Evolutionary conservation across 768 basidiomycete genomes (phyloP).

Genomic region (Russula dissimulans): DNA sequence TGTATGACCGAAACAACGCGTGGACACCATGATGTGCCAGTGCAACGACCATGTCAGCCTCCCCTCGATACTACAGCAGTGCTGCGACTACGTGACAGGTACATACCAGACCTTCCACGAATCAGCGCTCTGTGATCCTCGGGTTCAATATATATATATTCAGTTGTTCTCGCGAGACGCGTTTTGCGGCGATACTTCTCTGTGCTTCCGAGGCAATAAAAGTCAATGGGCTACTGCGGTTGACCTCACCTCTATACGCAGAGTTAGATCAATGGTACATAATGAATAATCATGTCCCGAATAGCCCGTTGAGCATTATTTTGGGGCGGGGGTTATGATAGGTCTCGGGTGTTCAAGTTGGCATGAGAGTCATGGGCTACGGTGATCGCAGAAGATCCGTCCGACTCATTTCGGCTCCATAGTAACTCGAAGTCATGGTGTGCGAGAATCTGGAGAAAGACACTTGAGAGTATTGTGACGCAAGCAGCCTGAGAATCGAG

Average conservation of each 20-base stretch:
- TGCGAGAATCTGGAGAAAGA: too few species aligned
- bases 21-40: not conserved
- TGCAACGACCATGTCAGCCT: too few species aligned
- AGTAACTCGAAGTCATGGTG: too few species aligned
- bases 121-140: not conserved
- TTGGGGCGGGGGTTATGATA: too few species aligned
- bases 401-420: too few species aligned
- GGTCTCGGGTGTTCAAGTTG: too few species aligned
- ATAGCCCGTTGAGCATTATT: not conserved
- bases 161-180: not conserved
- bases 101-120: not conserved
- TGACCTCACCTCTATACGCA: not conserved
- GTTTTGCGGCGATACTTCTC: not conserved
- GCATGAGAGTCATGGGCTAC: too few species aligned
- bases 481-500: too few species aligned
- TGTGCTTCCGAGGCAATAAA: too few species aligned
- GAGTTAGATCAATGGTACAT: not conserved
- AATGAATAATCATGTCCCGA: not conserved
- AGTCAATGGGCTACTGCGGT: not conserved
- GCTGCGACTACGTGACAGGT: not conserved
- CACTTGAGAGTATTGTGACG: too few species aligned
- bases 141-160: not conserved
- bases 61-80: too few species aligned
- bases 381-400: too few species aligned
- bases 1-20: not conserved